A percentile compares a stretch with the other conserved stretches of the same genome.
These are phyloP conservation scores for Paulownia fortunei DNA, from an alignment of 257 asterid genomes.

Conservation along the genomic window DNA sequence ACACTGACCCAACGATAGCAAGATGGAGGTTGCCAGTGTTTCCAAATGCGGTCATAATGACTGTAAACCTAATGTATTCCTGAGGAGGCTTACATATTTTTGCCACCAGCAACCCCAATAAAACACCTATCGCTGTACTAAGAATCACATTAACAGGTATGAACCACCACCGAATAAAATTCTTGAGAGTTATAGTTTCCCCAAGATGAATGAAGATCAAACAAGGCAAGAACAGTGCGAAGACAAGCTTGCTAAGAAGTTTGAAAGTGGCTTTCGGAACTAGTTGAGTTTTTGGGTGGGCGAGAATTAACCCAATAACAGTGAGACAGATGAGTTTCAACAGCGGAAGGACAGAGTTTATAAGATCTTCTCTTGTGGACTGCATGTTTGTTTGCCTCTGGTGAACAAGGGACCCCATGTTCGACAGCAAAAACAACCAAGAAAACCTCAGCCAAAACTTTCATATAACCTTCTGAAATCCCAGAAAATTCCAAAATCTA, in stretches of 20 bases:
- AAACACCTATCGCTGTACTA: conserved; percentile 79
- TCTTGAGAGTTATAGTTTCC: conserved; percentile 71
- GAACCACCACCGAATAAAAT: conserved; percentile 86
- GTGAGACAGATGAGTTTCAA: conserved; percentile 79
- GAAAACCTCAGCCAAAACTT: background rate
- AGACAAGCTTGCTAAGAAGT: conserved; percentile 92
- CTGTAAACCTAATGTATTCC: conserved; percentile 73
- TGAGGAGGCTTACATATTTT: conserved; percentile 78
- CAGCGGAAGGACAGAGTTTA: conserved; percentile 68
- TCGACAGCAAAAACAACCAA: background rate
- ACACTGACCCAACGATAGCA: conserved; percentile 83
- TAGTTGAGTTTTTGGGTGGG: conserved; percentile 74
- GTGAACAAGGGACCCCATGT: conserved; percentile 43
- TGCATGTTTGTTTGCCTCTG: conserved; percentile 16
- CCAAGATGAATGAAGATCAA: conserved; percentile 86
- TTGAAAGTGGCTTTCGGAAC: conserved; percentile 88
- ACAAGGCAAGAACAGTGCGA: conserved; percentile 87
- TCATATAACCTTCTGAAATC: background rate
- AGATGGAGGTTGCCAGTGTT: conserved; percentile 94
- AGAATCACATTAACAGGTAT: conserved; percentile 87
- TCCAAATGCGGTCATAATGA: conserved; percentile 90
- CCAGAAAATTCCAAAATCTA: background rate
- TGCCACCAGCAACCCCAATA: conserved; percentile 75
- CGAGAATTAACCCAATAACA: conserved; percentile 74
- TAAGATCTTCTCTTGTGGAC: conserved; percentile 54